Percentiles rank a stretch among this genome's conserved stretches.
These are phyloP conservation scores for Apiospora rasikravindrae DNA, from an alignment of 2,329 filamentous ascomycete species.

Conservation along the genomic window DNA sequence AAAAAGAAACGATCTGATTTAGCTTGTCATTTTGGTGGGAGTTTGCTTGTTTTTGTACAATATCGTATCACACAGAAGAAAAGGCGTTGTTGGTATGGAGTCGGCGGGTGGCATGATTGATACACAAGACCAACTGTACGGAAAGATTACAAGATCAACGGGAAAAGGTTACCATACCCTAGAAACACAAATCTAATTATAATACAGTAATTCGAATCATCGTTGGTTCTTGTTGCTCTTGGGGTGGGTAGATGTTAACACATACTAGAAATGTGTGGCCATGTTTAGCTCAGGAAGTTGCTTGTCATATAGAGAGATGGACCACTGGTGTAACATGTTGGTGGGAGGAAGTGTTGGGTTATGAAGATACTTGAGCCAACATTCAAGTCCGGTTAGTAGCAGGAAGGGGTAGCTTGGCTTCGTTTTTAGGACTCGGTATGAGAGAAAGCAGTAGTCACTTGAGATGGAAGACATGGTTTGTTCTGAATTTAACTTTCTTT, in stretches of 20 bases:
- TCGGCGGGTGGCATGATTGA: not conserved
- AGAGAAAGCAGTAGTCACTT: not conserved
- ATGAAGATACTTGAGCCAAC: not conserved
- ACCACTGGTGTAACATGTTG: too few relatives aligned
- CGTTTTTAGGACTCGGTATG: not conserved
- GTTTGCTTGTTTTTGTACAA: not conserved
- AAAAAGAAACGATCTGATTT: not conserved
- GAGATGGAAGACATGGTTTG: not conserved
- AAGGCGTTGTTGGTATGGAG: not conserved
- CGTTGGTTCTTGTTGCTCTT: not conserved
- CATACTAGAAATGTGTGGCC: not conserved
- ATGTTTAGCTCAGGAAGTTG: not conserved
- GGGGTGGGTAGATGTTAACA: not conserved
- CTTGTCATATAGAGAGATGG: not conserved
- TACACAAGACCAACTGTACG: not conserved
- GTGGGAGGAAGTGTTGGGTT: not conserved
- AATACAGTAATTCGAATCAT: not conserved
- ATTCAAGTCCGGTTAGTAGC: too few relatives aligned
- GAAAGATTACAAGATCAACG: not conserved
- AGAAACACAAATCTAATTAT: not conserved
- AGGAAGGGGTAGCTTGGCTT: too few relatives aligned
- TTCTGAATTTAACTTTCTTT: constrained; percentile 15
- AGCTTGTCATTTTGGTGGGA: not conserved
- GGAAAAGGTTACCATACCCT: too few relatives aligned
- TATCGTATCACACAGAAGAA: not conserved